Conservation (phyloP, 176 grass and related monocot species). For the Secale cereale region DNA sequence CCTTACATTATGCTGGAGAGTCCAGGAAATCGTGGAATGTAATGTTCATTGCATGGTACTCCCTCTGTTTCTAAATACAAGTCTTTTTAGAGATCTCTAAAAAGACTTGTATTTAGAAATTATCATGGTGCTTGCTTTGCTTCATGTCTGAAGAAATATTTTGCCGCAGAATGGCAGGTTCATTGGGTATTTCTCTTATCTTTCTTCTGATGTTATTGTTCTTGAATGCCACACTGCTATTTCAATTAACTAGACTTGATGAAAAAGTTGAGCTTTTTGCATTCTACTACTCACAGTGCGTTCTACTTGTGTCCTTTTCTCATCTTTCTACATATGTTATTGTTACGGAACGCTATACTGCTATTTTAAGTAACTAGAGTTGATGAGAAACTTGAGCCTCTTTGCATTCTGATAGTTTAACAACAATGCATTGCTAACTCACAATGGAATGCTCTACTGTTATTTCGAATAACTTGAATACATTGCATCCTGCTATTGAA, state of each 20-base stretch:
- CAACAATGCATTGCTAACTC: no score
- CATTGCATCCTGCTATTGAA: neutral
- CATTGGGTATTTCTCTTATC: neutral
- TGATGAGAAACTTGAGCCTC: neutral
- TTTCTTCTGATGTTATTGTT: no score
- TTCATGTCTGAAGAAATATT: neutral
- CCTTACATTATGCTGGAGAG: slow-evolving; percentile 27
- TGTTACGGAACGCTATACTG: neutral
- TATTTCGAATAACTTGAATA: neutral
- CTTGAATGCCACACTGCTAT: no score
- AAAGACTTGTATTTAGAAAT: no score
- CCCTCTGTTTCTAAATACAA: no score
- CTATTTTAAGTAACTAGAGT: neutral
- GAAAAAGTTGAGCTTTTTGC: neutral
- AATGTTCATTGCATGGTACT: slow-evolving; percentile 19
- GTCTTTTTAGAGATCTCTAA: no score
- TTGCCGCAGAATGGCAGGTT: neutral
- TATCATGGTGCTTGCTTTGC: neutral
- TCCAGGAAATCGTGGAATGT: slow-evolving; percentile 30
- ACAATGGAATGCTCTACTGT: no score
- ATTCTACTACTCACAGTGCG: neutral
- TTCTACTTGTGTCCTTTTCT: neutral
- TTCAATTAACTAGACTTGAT: no score
- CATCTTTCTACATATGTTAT: neutral
- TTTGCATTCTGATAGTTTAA: neutral